Base-by-base conservation (phyloP, 768 basidiomycete species). In the Leccinum disarticulatum region DNA sequence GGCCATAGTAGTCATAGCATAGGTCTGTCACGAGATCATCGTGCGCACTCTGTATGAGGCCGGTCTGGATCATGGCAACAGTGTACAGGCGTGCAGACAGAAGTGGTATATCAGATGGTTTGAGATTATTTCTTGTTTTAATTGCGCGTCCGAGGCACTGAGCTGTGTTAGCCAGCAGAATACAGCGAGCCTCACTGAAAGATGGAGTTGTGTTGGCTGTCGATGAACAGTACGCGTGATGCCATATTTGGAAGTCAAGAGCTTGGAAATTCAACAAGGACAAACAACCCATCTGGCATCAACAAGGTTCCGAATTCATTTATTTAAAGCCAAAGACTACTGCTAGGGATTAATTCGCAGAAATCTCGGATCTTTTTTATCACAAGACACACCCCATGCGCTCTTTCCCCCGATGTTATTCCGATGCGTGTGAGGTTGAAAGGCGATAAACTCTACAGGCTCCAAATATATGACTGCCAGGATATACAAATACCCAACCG, bases 1-100 rank as follows among this genome's bases (percentile, higher is more conserved):
- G 81, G 3, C 95, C 95, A 70, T 96, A 97, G 73, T 90, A 95
- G 69, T 96, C 93, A 69, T 95, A 97, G 13, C 87, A 82, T 57
- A 91, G 83, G 76, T 95, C 94, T 0, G 92, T 93, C 31, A 93
- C 80, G 28, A 93, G 83, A 71, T 93, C 91, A 55, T 77, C 82
- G 73, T 94, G 92, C 6, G 88, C 89, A 64, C 84, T 88, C 57
- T 81, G 84, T 61, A 93, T 88, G 14, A 93, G 79, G 9, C 88
- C 88, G 5, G 89, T 89, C 74, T 93, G 91, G 52, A 91, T 85
- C 87, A 91, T 90, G 19, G 28, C 7, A 41, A 46, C 43, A 46
- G 19, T 46, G 43, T 22, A 22, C 43, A 46, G 17, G 43, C 43
- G 43, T 22, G 11, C 11, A 46, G 9, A 9, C 19, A 7, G 27